phyloP scores from a whole-genome alignment of 2,329 filamentous ascomycete species.

The Botryosphaeria dothidea region DNA sequence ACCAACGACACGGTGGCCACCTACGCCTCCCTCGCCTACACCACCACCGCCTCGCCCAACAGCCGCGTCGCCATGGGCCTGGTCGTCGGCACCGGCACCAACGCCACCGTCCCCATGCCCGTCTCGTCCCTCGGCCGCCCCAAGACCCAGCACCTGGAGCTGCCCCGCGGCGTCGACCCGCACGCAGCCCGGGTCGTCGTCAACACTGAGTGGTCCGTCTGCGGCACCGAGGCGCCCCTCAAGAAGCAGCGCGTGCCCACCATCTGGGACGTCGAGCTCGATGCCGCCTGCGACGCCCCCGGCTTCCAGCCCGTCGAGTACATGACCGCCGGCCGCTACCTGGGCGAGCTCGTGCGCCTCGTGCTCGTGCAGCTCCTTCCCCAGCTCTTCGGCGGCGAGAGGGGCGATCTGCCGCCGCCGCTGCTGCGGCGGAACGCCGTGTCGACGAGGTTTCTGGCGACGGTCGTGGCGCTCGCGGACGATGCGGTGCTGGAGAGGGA shows the following conservation, averaged over 20 bases:
- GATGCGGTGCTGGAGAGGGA: neutral
- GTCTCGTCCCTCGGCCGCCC: slow-evolving; percentile 62
- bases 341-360: slow-evolving; percentile 74
- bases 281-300: slow-evolving; percentile 65
- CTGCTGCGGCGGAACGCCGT: slow-evolving; percentile 63
- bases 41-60: slow-evolving; percentile 60
- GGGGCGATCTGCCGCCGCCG: slow-evolving; percentile 51
- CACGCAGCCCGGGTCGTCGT: slow-evolving; percentile 67
- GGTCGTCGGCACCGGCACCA: slow-evolving; percentile 79
- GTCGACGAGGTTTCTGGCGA: slow-evolving; percentile 72
- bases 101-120: slow-evolving; percentile 75
- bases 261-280: slow-evolving; percentile 69
- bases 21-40: slow-evolving; percentile 74
- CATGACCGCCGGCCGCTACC: slow-evolving; percentile 77
- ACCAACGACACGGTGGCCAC: slow-evolving; percentile 82
- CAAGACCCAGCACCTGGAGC: slow-evolving; percentile 57
- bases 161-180: slow-evolving; percentile 33
- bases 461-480: slow-evolving; percentile 56
- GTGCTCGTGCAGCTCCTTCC: slow-evolving; percentile 64
- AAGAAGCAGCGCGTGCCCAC: slow-evolving; percentile 65
- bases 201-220: slow-evolving; percentile 84
- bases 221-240: slow-evolving; percentile 69
- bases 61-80: slow-evolving; percentile 75
- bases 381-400: slow-evolving; percentile 12
- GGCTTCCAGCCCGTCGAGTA: slow-evolving; percentile 84